Evolutionary conservation across 2,329 filamentous ascomycete species (phyloP).

Genomic region (Pseudopyricularia cyperi): DNA sequence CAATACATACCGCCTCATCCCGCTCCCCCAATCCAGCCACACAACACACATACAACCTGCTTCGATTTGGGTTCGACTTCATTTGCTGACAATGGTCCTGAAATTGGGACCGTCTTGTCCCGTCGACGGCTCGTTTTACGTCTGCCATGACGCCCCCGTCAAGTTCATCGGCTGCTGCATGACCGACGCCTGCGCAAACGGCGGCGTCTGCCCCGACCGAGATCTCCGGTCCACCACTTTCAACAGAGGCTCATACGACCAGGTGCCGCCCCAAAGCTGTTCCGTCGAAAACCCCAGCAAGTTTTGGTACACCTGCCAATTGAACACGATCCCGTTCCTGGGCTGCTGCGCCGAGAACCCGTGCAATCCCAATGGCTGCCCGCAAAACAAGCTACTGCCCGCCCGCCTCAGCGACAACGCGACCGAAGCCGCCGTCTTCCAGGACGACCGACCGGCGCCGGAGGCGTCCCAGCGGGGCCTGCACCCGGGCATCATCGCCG

Average conservation of each 20-base stretch:
- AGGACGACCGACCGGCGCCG: not conserved
- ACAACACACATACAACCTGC: not conserved
- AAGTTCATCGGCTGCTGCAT: slow-evolving; percentile 28
- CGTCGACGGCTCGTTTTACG: slow-evolving; percentile 19
- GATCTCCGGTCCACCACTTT: slow-evolving; percentile 17
- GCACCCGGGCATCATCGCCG: slow-evolving; percentile 1
- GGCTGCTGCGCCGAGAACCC: slow-evolving; percentile 24
- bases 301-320: slow-evolving; percentile 21
- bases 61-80: not conserved
- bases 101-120: slow-evolving; percentile 13
- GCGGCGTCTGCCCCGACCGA: slow-evolving; percentile 19
- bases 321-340: slow-evolving; percentile 18
- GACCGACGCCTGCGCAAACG: slow-evolving; percentile 10
- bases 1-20: no score
- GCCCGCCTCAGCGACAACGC: slow-evolving; percentile 1
- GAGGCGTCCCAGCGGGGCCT: not conserved
- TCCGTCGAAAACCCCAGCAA: slow-evolving; percentile 7
- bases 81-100: not conserved
- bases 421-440: not conserved
- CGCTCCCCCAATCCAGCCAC: no score
- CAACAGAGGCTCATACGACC: slow-evolving; percentile 9
- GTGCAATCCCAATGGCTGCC: slow-evolving; percentile 9
- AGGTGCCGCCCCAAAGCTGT: slow-evolving; percentile 20
- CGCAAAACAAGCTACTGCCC: not conserved
- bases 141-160: slow-evolving; percentile 16